A percentile compares a stretch with the other conserved stretches of the same genome.
These are phyloP conservation scores for Pisolithus thermaeus DNA, from an alignment of 1,284 basidiomycete genomes.

Conservation along the genomic window DNA sequence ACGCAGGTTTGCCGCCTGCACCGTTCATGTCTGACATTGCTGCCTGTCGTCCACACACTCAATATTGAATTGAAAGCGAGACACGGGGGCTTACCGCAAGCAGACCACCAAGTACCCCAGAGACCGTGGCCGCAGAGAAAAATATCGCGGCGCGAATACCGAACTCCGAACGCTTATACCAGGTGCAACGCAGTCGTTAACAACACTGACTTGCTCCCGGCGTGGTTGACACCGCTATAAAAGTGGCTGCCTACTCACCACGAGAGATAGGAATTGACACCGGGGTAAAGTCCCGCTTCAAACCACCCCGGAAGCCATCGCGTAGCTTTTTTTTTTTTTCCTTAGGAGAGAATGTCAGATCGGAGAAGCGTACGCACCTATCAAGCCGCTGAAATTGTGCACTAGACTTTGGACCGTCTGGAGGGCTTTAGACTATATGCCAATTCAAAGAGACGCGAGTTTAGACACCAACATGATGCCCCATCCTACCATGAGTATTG, in stretches of 20 bases:
- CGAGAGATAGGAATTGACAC: constrained; percentile 64
- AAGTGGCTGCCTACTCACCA: constrained; percentile 38
- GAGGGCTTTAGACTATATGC: constrained; percentile 1
- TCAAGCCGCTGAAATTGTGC: constrained; percentile 55
- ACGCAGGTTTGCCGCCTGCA: constrained; percentile 44
- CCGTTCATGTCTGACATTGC: constrained; percentile 66
- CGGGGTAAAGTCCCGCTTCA: constrained; percentile 61
- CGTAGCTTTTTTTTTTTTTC: constrained; percentile 37
- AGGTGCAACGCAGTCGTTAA: constrained; percentile 29
- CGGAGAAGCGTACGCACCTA: constrained; percentile 38
- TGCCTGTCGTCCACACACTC: constrained; percentile 34
- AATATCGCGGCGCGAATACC: constrained; percentile 63
- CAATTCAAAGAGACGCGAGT: neutral
- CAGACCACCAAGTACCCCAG: constrained; percentile 66
- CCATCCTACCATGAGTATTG: constrained; percentile 59
- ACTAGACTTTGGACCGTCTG: constrained; percentile 67
- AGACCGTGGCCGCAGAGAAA: constrained; percentile 69
- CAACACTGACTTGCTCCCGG: neutral
- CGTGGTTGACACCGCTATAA: neutral
- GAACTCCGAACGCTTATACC: constrained; percentile 69
- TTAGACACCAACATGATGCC: constrained; percentile 61
- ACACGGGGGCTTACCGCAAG: constrained; percentile 45
- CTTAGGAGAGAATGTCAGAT: neutral
- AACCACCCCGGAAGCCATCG: constrained; percentile 63
- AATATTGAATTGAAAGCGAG: neutral